Percentiles rank a stretch among this genome's conserved stretches.
Evolutionary conservation across 176 grass and related monocot species (phyloP).

Genomic region (Phyllostachys edulis): DNA sequence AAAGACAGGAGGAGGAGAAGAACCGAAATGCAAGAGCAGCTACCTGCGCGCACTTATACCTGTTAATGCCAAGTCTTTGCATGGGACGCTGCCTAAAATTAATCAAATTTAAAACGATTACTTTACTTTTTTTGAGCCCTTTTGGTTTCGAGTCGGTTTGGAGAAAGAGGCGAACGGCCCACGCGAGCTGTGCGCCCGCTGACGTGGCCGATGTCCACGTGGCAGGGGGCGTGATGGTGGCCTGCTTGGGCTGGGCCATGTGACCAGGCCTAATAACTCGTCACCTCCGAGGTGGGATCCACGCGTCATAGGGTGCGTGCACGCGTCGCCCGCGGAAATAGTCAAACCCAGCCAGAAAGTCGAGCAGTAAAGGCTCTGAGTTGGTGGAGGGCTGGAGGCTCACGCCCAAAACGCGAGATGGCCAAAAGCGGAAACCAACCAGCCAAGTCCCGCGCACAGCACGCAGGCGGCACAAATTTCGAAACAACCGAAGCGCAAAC

Average conservation of each 20-base stretch:
- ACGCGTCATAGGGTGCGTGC: too few species aligned
- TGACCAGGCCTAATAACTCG: background rate
- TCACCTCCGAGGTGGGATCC: background rate
- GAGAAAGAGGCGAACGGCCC: background rate
- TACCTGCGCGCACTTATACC: slow-evolving; percentile 19
- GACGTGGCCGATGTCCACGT: background rate
- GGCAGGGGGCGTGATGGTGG: too few species aligned
- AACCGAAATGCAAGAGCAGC: slow-evolving; percentile 3
- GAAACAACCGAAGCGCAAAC: too few species aligned
- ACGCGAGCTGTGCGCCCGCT: too few species aligned
- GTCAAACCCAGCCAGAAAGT: too few species aligned
- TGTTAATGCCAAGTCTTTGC: slow-evolving; percentile 33
- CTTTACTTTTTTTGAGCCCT: background rate
- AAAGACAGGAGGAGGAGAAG: slow-evolving; percentile 35
- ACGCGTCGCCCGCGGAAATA: too few species aligned
- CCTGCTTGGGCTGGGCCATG: background rate
- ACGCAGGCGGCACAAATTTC: too few species aligned
- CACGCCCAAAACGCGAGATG: too few species aligned
- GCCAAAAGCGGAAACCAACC: too few species aligned
- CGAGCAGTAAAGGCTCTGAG: too few species aligned
- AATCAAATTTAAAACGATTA: background rate
- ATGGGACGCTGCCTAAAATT: slow-evolving; percentile 45
- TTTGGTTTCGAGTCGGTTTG: background rate
- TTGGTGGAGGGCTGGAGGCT: too few species aligned
- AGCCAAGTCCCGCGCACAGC: too few species aligned